These are phyloP conservation scores for Acanthamoeba divionensis DNA, from an alignment of 208 protist genomes.

Conservation along the genomic window DNA sequence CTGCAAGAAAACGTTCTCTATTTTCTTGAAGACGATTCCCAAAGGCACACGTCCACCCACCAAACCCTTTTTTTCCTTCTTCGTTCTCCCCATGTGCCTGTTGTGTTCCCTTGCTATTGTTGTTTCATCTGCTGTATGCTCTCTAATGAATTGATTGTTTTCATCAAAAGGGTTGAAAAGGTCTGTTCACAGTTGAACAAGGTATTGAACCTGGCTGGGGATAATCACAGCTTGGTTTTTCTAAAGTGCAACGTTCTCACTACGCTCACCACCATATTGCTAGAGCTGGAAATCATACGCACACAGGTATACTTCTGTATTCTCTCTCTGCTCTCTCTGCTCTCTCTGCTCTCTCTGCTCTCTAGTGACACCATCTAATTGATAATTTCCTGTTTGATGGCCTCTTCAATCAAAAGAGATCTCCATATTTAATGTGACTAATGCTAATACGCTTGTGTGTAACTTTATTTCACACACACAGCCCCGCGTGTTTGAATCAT, in stretches of 20 bases:
- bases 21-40: neutral
- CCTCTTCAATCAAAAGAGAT: too few relatives aligned
- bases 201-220: neutral
- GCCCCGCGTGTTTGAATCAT: constrained; percentile 12
- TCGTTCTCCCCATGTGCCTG: neutral
- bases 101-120: neutral
- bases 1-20: constrained; percentile 43
- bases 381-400: too few relatives aligned
- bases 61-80: neutral
- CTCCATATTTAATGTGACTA: neutral
- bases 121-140: neutral
- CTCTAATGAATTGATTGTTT: neutral
- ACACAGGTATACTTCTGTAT: neutral
- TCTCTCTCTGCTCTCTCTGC: neutral
- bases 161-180: neutral
- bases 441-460: neutral
- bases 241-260: constrained; percentile 28
- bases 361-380: too few relatives aligned
- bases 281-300: constrained; percentile 32
- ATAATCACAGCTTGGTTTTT: neutral
- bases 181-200: constrained; percentile 22
- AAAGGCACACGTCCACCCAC: neutral
- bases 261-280: constrained; percentile 36
- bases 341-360: neutral
- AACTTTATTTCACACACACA: neutral